Conservation (phyloP, 768 basidiomycete genomes). For the Trametes maxima region DNA sequence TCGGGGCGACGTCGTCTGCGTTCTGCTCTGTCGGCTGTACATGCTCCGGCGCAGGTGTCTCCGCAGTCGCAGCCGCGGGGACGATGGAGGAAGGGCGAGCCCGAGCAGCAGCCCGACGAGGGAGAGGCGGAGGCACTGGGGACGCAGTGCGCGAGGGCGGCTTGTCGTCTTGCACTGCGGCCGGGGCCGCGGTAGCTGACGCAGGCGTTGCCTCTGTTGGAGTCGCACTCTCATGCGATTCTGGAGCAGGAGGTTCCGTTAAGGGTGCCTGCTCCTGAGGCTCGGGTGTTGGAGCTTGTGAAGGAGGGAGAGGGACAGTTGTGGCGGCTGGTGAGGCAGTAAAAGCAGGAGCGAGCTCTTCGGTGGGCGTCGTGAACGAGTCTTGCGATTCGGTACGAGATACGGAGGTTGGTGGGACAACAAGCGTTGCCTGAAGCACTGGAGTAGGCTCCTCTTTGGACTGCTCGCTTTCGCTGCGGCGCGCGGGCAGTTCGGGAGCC, state of each 20-base stretch:
- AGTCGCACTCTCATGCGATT: background rate
- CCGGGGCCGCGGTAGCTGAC: background rate
- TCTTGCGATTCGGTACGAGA: conserved; percentile 24
- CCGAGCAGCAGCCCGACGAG: conserved; percentile 64
- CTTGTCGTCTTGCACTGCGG: conserved; percentile 1
- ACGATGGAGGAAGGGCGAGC: conserved; percentile 36
- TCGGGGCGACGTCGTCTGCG: background rate
- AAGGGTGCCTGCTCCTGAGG: background rate
- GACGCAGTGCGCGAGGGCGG: conserved; percentile 22
- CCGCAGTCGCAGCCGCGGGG: background rate
- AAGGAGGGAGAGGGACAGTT: conserved; percentile 25
- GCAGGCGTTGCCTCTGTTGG: background rate
- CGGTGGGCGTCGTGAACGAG: conserved; percentile 29
- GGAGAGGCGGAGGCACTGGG: conserved; percentile 59
- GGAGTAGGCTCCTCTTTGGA: background rate
- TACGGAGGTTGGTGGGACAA: conserved; percentile 10
- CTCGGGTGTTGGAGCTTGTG: conserved; percentile 20
- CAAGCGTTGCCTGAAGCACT: background rate
- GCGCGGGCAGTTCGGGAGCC: background rate
- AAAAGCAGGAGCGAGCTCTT: conserved; percentile 24
- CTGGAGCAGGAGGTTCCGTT: background rate
- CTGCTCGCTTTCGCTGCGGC: background rate
- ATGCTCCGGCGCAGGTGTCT: background rate
- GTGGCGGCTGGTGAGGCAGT: conserved; percentile 17
- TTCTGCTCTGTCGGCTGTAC: background rate